Evolutionary conservation across 441 rosid genomes (phyloP).

Genomic region (Gossypium davidsonii): DNA sequence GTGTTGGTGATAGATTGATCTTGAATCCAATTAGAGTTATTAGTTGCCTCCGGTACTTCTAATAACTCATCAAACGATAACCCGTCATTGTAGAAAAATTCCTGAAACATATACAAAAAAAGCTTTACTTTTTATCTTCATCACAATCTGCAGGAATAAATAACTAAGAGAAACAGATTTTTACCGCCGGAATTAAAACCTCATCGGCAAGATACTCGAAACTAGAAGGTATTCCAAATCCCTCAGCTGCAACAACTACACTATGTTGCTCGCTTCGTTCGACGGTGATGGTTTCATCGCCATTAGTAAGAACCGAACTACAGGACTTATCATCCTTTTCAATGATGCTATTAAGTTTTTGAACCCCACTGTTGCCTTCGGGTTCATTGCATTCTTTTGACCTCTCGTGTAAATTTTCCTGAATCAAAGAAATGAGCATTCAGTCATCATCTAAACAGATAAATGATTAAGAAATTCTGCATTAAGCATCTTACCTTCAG

Average conservation of each 20-base stretch:
- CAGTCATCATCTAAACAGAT: not conserved
- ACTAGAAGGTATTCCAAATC: not conserved
- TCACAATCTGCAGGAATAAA: not conserved
- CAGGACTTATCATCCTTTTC: not conserved
- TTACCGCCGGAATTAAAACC: not conserved
- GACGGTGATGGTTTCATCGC: not conserved
- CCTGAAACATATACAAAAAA: not conserved
- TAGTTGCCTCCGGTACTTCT: not conserved
- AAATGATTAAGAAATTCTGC: not conserved
- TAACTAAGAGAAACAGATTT: not conserved
- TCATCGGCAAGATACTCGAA: not conserved
- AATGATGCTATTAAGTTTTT: not conserved
- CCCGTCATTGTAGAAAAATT: not conserved
- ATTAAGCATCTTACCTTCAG: constrained; percentile 1
- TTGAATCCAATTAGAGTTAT: constrained; percentile 6
- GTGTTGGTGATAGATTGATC: not conserved
- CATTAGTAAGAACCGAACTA: not conserved
- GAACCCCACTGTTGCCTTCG: not conserved
- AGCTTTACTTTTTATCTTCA: not conserved
- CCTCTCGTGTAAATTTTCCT: not conserved
- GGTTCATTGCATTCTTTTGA: not conserved
- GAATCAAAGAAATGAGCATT: not conserved
- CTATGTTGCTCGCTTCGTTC: not conserved
- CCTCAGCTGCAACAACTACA: not conserved
- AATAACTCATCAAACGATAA: not conserved